Percentiles rank a stretch among this genome's conserved stretches.
phyloP scores from a whole-genome alignment of 306 rosid genomes.

The Cicer yamashitae region DNA sequence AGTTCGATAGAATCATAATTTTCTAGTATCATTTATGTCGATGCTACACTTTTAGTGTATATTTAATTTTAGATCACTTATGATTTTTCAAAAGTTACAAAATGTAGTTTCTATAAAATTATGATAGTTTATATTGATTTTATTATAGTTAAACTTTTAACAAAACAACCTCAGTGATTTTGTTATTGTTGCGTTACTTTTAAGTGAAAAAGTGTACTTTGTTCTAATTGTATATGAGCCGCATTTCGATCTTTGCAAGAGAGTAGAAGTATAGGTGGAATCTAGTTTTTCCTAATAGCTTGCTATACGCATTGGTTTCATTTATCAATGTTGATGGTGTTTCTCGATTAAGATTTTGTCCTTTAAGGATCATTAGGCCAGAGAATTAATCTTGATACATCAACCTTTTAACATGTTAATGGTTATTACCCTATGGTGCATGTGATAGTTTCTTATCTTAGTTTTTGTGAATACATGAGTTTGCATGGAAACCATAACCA shows the following conservation, averaged over 20 bases:
- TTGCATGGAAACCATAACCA: slow-evolving; percentile 45
- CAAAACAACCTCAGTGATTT: too few relatives aligned
- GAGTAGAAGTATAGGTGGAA: slow-evolving; percentile 36
- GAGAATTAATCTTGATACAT: slow-evolving; percentile 2
- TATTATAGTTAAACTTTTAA: too few relatives aligned
- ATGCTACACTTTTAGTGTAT: too few relatives aligned
- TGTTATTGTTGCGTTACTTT: too few relatives aligned
- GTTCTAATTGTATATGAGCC: slow-evolving; percentile 32
- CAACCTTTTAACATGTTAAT: neutral
- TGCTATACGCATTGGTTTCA: slow-evolving; percentile 33
- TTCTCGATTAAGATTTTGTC: slow-evolving; percentile 38
- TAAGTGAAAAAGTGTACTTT: neutral
- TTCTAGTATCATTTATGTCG: too few relatives aligned
- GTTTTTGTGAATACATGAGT: neutral
- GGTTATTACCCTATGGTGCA: slow-evolving; percentile 31
- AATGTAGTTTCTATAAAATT: too few relatives aligned
- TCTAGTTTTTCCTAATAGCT: slow-evolving; percentile 39
- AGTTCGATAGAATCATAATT: too few relatives aligned
- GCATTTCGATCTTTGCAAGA: slow-evolving; percentile 13
- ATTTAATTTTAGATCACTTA: too few relatives aligned
- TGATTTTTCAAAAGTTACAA: too few relatives aligned
- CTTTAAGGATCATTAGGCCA: slow-evolving; percentile 4
- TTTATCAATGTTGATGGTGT: slow-evolving; percentile 39
- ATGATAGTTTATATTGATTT: too few relatives aligned
- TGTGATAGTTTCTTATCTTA: neutral